A percentile compares a stretch with the other conserved stretches of the same genome.
Conservation (phyloP, 2,329 filamentous ascomycete species). For the Aureobasidium pullulans region DNA sequence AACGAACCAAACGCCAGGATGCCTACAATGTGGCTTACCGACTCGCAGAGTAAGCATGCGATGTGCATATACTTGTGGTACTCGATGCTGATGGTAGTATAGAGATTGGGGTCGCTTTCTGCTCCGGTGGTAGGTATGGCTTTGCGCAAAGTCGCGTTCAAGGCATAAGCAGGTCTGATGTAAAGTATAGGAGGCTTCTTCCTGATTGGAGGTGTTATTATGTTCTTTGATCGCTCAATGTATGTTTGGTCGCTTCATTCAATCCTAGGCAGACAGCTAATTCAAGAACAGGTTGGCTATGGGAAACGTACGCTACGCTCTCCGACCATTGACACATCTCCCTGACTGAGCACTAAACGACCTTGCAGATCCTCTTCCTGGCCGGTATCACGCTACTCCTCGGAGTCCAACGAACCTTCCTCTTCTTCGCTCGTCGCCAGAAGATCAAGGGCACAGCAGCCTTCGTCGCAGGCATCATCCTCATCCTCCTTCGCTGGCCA, state of each 20-base stretch:
- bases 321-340: conserved; percentile 6
- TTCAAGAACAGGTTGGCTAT: conserved; percentile 67
- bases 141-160: conserved; percentile 12
- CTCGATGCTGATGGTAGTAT: conserved; percentile 13
- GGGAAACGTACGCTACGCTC: conserved; percentile 57
- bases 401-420: conserved; percentile 78
- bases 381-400: conserved; percentile 95
- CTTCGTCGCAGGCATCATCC: conserved; percentile 71
- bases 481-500: conserved; percentile 88
- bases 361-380: conserved; percentile 80
- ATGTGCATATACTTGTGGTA: background rate
- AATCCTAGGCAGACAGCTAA: conserved; percentile 16
- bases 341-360: background rate
- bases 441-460: conserved; percentile 88
- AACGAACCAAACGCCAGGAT: conserved; percentile 35
- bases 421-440: conserved; percentile 90
- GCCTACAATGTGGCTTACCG: conserved; percentile 93
- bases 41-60: conserved; percentile 72
- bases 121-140: conserved; percentile 76
- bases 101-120: conserved; percentile 98
- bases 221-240: conserved; percentile 98
- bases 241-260: conserved; percentile 38
- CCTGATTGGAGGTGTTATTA: conserved; percentile 83
- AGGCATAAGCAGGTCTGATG: conserved; percentile 20
- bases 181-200: conserved; percentile 67